Evolutionary conservation across 306 rosid genomes (phyloP), one percentile per base, ranked within the genome.

Genomic region (Cercis canadensis): DNA sequence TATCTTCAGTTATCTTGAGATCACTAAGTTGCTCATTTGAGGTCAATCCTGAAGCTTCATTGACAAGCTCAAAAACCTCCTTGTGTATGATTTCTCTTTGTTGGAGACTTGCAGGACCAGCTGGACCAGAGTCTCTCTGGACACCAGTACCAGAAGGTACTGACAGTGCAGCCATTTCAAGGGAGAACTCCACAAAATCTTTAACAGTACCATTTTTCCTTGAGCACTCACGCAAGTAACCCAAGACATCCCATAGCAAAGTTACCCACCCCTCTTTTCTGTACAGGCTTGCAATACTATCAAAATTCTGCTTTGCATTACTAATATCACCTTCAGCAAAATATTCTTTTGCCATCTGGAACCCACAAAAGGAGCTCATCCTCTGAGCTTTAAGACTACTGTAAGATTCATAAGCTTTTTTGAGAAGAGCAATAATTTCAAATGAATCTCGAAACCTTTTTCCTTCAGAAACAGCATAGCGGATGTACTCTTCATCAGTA

Each of bases 191-290:
- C 57, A 94, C 78, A 78, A 87, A 87, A 41, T 94, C 95, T 73
- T 90, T 94, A 51, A 83, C 67, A 57, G 31, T 43, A 40, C 83
- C 85, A 61, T 65, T 80, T 79, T 84, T 94, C 80, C 87, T 75
- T 16, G 97, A 85, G 84, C 92, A 89, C 68, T 91, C 99, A 56
- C 95, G 89, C 77, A 89, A 77, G 85, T 87, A 91, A 78, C 99
- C 90, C 86, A 94, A 81, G 56, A 87, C 92, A 69, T 94, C 86
- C 99, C 99, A 94, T 72, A 94, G 78, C 86, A 91, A 87, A 53
- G 92, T 84, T 64, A 82, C 85, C 99, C 97, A 94, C 45, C 97
- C 97, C 83, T 94, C 99, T 89, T 81, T 90, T 78, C 99, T 91
- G 78, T 94, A 94, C 52, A 90, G 73, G 79, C 74, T 84, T 62